These are phyloP conservation scores for Heliophila coronopifolia DNA, from an alignment of 441 rosid genomes.

Conservation along the genomic window DNA sequence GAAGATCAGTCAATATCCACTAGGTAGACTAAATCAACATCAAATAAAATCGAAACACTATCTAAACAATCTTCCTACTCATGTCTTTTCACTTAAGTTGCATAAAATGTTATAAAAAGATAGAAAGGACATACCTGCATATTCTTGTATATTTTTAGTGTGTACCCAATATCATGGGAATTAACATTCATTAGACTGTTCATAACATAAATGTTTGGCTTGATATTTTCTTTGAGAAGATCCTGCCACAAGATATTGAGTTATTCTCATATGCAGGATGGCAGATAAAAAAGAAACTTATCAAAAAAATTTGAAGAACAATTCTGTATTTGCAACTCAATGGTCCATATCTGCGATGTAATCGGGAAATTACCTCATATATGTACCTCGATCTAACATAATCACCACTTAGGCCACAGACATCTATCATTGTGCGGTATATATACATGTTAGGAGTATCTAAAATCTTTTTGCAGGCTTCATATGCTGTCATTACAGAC, in stretches of 20 bases:
- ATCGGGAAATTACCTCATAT: constrained; percentile 54
- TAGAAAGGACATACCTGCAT: constrained; percentile 53
- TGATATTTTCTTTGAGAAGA: constrained; percentile 48
- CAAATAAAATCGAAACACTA: background rate
- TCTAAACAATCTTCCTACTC: constrained; percentile 3
- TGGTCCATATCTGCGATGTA: constrained; percentile 15
- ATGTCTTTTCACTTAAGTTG: background rate
- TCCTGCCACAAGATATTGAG: constrained; percentile 49
- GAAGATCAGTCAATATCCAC: constrained; percentile 4
- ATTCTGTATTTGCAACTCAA: no score
- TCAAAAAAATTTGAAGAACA: no score
- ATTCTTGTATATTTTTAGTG: constrained; percentile 53
- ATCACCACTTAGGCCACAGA: constrained; percentile 71
- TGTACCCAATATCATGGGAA: constrained; percentile 72
- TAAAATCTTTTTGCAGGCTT: constrained; percentile 48
- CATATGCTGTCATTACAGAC: constrained; percentile 67
- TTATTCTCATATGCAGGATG: constrained; percentile 2
- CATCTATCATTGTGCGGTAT: constrained; percentile 70
- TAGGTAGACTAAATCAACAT: background rate
- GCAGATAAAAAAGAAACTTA: constrained; percentile 9
- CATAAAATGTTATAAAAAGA: constrained; percentile 1
- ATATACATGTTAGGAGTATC: constrained; percentile 62
- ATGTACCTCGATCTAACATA: constrained; percentile 68
- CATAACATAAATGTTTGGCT: constrained; percentile 67
- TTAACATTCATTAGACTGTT: constrained; percentile 92